Base-by-base conservation (phyloP, 306 rosid species). In the Trifolium subterraneum region DNA sequence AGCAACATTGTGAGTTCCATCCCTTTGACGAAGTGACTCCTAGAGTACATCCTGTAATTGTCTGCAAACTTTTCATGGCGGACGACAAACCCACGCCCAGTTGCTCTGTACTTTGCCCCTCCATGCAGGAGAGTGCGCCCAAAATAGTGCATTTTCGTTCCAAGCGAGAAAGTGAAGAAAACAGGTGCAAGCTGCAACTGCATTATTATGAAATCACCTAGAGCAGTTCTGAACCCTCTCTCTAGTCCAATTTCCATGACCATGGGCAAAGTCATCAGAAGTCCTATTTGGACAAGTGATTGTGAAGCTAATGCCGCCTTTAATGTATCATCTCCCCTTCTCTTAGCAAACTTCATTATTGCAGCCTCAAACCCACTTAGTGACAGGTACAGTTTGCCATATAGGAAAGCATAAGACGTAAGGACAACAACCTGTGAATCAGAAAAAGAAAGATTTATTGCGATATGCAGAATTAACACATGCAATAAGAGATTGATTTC, bases 31-130 rank as follows among this genome's bases (percentile, higher is more conserved):
- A 94, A 94, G 89, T 94, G 99, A 73, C 97, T 94, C 86, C 96
- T 87, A 68, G 99, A 94, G 89, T 92, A 92, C 96, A 92, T 15
- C 83, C 99, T 87, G 73, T 94, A 94, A 74, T 94, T 94, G 84
- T 94, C 99, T 0, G 92, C 97, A 66, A 86, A 94, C 86, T 85
- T 94, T 85, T 92, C 99, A 58, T 94, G 99, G 61, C 91, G 86
- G 48, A 94, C 99, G 9, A 94, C 99, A 81, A 94, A 94, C 56
- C 99, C 99, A 84, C 99, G 99, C 29, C 99, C 99, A 7, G 99
- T 94, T 73, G 97, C 99, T 85, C 99, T 88, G 74, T 94, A 94
- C 74, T 86, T 92, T 62, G 99, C 97, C 58, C 99, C 99, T 5
- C 99, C 97, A 15, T 94, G 99, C 35, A 94, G 88, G 70, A 94